These are phyloP conservation scores for Amanita muscaria DNA, from an alignment of 768 basidiomycete genomes.

Conservation along the genomic window DNA sequence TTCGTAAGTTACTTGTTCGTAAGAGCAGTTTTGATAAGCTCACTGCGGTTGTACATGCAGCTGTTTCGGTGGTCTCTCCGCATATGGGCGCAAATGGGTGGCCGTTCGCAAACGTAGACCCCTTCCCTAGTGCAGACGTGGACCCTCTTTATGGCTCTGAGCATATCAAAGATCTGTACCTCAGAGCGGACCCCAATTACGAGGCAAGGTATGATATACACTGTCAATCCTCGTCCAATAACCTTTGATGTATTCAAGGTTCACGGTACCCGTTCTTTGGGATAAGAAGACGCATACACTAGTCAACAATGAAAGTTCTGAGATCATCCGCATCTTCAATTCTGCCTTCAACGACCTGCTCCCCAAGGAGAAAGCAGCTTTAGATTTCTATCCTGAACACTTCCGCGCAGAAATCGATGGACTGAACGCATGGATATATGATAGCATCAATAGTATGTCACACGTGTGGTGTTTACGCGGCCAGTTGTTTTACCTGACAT, in stretches of 20 bases:
- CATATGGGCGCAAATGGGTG: constrained; percentile 79
- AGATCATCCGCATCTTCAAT: constrained; percentile 94
- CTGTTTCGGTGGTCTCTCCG: constrained; percentile 76
- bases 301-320: constrained; percentile 93
- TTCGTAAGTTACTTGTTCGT: constrained; percentile 43
- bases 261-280: constrained; percentile 89
- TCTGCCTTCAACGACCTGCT: constrained; percentile 69
- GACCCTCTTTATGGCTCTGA: constrained; percentile 65
- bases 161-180: constrained; percentile 81
- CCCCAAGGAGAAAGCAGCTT: constrained; percentile 49
- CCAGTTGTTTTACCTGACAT: not conserved
- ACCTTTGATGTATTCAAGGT: constrained; percentile 31
- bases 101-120: constrained; percentile 69
- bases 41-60: constrained; percentile 26
- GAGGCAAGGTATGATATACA: constrained; percentile 43
- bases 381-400: constrained; percentile 74
- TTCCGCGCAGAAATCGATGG: constrained; percentile 72
- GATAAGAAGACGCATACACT: constrained; percentile 82
- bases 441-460: constrained; percentile 69
- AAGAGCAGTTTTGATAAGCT: not conserved
- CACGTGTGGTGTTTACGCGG: not conserved
- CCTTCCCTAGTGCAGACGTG: constrained; percentile 62
- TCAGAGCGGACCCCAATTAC: constrained; percentile 66
- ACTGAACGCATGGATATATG: constrained; percentile 81
- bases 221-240: too few relatives aligned